Evolutionary conservation across 139 green algal species (phyloP), one percentile per base, ranked within the genome.

Genomic region (Closterium sp.): DNA sequence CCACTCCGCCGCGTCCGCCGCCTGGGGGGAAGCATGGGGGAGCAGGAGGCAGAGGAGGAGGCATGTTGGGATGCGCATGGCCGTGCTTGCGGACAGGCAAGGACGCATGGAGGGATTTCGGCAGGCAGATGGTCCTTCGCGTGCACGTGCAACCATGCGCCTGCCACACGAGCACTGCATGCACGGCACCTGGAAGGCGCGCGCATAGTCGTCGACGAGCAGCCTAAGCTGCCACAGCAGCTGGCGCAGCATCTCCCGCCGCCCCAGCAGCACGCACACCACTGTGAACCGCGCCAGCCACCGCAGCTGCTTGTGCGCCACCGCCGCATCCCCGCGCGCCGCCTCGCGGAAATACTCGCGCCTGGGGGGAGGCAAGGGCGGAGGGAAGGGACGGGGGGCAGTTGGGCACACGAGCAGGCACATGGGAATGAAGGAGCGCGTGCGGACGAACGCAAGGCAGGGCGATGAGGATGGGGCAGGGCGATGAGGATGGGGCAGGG

Each of bases 271-370:
- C 35, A 97, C 95, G 90, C 96, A 97, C 33, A 97, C 96, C 31
- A 97, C 91, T 28, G 96, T 93, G 94, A 96, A 97, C 88, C 96
- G 95, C 33, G 95, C 96, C 89, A 95, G 94, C 94, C 95, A 97
- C 33, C 96, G 94, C 91, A 97, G 94, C 93, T 96, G 94, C 94
- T 96, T 95, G 85, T 92, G 33, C 87, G 93, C 92, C 43, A 94
- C 89, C 21, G 89, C 66, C 3, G 38, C 5, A 2, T 91, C 87
- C 0, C 85, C 55, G 89, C 92, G 69, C 90, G 89, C 23, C 84
- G 38, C 8, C 10, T 83, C 88, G 10, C 92, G 86, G 92, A 96
- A 95, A 91, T 96, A 96, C 88, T 93, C 89, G 32, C 94, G 87
- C 25, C 88, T 92, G 34, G 25, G 55, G 55, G 55, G 55, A 76